These are phyloP conservation scores for Capsicum chinense DNA, from an alignment of 257 asterid species.

Conservation along the genomic window DNA sequence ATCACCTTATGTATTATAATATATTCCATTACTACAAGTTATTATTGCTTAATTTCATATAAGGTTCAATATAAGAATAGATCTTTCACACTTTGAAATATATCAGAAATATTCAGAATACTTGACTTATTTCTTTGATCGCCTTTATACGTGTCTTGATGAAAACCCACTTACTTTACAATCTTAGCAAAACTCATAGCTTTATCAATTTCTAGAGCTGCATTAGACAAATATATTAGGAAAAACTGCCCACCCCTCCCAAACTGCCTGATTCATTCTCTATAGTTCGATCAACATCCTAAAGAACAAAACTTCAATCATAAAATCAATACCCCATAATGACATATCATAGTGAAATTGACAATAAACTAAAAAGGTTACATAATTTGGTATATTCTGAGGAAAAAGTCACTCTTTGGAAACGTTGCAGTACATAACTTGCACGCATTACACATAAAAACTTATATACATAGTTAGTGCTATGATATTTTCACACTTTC, in stretches of 20 bases:
- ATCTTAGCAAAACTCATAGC: conserved; percentile 99
- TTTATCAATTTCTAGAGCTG: conserved; percentile 96
- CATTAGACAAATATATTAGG: conserved; percentile 79
- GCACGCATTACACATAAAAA: neutral
- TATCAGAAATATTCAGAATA: too few species aligned
- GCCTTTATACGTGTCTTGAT: neutral
- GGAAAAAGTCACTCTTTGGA: too few species aligned
- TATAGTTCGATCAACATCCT: conserved; percentile 95
- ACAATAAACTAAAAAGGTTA: neutral
- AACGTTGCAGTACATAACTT: neutral
- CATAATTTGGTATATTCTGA: neutral
- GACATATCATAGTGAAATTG: neutral
- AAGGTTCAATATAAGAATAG: too few species aligned
- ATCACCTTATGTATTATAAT: too few species aligned
- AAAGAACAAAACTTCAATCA: conserved; percentile 29
- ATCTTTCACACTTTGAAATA: too few species aligned
- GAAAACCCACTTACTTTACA: conserved; percentile 68
- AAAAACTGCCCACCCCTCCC: conserved; percentile 76
- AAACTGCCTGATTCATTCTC: conserved; percentile 74
- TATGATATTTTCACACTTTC: neutral
- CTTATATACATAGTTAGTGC: neutral
- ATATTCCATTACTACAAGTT: too few species aligned
- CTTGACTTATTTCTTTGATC: too few species aligned
- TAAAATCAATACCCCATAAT: conserved; percentile 27
- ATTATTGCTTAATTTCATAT: too few species aligned